Conservation (phyloP, 75 land plant genomes). For the Ceratopteris richardii region DNA sequence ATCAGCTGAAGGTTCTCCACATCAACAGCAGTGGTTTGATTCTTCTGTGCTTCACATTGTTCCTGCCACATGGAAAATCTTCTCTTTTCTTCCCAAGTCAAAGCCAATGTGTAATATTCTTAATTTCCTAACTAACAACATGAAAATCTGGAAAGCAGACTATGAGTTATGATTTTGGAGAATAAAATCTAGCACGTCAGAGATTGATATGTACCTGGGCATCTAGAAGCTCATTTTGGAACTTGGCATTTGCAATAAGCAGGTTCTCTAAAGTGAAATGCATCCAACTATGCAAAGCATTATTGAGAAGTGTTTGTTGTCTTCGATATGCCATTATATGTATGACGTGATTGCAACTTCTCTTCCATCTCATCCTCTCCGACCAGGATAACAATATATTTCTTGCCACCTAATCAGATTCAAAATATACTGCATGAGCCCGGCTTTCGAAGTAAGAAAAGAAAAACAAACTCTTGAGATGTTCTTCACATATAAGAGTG, state of each 20-base stretch:
- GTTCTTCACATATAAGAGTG: no score
- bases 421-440: no score
- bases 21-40: constrained; percentile 19
- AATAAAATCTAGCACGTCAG: no score
- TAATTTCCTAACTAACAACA: no score
- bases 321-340: constrained; percentile 14
- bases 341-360: constrained; percentile 16
- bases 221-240: constrained; percentile 25
- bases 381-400: constrained; percentile 19
- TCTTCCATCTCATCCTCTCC: constrained; percentile 32
- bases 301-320: constrained; percentile 13
- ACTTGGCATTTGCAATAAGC: constrained; percentile 29
- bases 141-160: no score
- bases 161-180: no score
- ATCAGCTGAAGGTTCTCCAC: constrained; percentile 28
- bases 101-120: no score
- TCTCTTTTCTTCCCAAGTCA: no score
- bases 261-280: constrained; percentile 30
- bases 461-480: no score
- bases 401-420: constrained; percentile 14
- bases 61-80: constrained; percentile 3
- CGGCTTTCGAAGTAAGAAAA: no score
- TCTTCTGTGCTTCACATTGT: constrained; percentile 23
- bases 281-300: constrained; percentile 29
- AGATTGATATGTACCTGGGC: constrained; percentile 19